Evolutionary conservation across 2,329 filamentous ascomycete species (phyloP), one percentile per base, ranked within the genome.

Genomic region (Cercospora sp.): DNA sequence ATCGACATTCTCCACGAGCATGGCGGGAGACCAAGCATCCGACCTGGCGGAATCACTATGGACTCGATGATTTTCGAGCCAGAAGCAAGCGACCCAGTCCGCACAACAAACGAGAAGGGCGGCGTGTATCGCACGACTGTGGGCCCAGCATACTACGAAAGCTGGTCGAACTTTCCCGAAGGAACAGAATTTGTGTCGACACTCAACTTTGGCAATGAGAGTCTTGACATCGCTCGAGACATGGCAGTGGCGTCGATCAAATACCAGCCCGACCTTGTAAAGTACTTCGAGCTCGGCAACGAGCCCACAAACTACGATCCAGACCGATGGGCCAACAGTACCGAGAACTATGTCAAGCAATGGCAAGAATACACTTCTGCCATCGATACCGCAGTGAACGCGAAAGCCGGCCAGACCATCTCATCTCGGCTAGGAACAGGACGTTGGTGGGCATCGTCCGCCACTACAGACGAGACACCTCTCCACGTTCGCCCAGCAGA

Each of bases 1-100:
- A 67, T 77, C 12, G 62, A 71, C 33, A 72, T 71, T 3, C 72
- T 76, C 28, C 68, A 72, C 28, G 69, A 73, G 28, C 75, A 75
- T 73, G 75, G 75, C 26, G 73, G 73, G 1, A 68, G 69, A n/a
- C 75, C 75, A 0, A 68, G 60, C 16, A 75, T 77, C 23, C 66
- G 75, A 2, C 75, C 75, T 1, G 75, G 75, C 20, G 75, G 75
- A 1, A 76, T 76, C 48, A 77, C 75, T 0, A 76, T 76, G 75
- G 75, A 76, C 60, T 72, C 67, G 26, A 74, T 77, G 75, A 74
- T 76, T 23, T 77, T 76, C 45, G 62, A 75, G 20, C 40, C 67
- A 12, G 40, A 65, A 1, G 75, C 73, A n/a, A 70, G 71, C 8
- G 63, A 75, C 40, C 72, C 72, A 3, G 69, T 72, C 2, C 69